phyloP scores from a whole-genome alignment of 2,329 filamentous ascomycete species.

The Sclerotinia subarctica region DNA sequence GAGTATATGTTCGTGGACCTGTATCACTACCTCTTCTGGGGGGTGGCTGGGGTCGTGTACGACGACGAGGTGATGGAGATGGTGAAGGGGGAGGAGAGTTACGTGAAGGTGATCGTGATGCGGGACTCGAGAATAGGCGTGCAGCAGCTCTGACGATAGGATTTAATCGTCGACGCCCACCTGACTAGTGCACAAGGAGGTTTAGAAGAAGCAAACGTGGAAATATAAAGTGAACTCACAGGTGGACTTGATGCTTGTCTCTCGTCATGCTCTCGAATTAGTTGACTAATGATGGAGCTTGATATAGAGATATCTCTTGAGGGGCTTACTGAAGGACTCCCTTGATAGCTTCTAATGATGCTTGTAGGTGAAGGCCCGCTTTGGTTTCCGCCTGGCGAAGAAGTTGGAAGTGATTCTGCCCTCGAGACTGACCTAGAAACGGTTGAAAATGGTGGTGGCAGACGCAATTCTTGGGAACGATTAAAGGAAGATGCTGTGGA shows the following conservation, averaged over 20 bases:
- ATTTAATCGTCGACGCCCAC: conserved; percentile 13
- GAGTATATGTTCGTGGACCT: conserved; percentile 27
- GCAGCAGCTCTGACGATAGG: conserved; percentile 20
- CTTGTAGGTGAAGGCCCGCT: conserved; percentile 16
- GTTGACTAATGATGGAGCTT: conserved; percentile 11
- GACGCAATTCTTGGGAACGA: conserved; percentile 24
- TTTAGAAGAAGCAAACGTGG: not conserved
- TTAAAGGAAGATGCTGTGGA: not conserved
- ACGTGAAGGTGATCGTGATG: conserved; percentile 26
- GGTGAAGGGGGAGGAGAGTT: conserved; percentile 23
- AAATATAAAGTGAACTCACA: not conserved
- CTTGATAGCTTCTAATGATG: conserved; percentile 21
- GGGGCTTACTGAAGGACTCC: conserved; percentile 13
- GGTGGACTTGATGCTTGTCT: conserved; percentile 5
- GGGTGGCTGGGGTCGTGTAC: conserved; percentile 11
- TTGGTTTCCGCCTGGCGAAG: conserved; percentile 16
- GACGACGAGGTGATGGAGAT: conserved; percentile 25
- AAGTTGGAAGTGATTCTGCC: conserved; percentile 27
- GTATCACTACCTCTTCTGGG: conserved; percentile 7
- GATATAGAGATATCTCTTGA: not conserved
- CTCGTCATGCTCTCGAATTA: not conserved
- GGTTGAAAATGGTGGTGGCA: conserved; percentile 38
- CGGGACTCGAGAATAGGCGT: conserved; percentile 25
- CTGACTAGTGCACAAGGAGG: conserved; percentile 16
- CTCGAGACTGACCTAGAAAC: conserved; percentile 29